phyloP scores from a whole-genome alignment of 495 filamentous ascomycete genomes.

The Terfezia boudieri region DNA sequence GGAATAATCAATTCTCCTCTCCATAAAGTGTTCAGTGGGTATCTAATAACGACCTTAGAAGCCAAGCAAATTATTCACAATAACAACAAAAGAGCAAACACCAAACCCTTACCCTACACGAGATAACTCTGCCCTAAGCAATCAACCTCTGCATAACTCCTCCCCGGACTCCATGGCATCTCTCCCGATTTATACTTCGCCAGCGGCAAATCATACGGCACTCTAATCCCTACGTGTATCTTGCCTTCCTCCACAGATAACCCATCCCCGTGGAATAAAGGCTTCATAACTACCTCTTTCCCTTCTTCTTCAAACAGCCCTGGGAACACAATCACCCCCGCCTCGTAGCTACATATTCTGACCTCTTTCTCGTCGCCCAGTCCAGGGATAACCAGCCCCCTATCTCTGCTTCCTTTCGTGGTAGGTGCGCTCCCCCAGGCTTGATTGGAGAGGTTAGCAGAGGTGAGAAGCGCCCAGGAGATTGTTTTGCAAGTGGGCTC shows the following conservation, averaged over 20 bases:
- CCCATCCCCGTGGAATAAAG: constrained; percentile 39
- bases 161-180: constrained; percentile 59
- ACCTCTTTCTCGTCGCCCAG: constrained; percentile 28
- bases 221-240: constrained; percentile 40
- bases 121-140: background rate
- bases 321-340: constrained; percentile 73
- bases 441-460: constrained; percentile 71
- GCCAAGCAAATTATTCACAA: too few species aligned
- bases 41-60: too few species aligned
- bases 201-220: constrained; percentile 69
- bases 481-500: constrained; percentile 26
- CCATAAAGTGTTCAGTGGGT: too few species aligned
- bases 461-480: constrained; percentile 72
- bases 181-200: constrained; percentile 38
- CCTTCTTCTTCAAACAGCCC: constrained; percentile 30
- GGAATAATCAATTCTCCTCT: too few species aligned
- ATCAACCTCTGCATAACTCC: constrained; percentile 21
- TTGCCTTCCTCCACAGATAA: constrained; percentile 17
- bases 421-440: constrained; percentile 50
- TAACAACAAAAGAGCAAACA: background rate
- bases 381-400: constrained; percentile 19
- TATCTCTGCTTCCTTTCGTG: constrained; percentile 22
- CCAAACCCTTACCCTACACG: background rate
- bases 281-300: constrained; percentile 34
- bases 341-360: constrained; percentile 59